Evolutionary conservation across 1,284 basidiomycete species (phyloP).

Genomic region (Phylloboletellus chloephorus): DNA sequence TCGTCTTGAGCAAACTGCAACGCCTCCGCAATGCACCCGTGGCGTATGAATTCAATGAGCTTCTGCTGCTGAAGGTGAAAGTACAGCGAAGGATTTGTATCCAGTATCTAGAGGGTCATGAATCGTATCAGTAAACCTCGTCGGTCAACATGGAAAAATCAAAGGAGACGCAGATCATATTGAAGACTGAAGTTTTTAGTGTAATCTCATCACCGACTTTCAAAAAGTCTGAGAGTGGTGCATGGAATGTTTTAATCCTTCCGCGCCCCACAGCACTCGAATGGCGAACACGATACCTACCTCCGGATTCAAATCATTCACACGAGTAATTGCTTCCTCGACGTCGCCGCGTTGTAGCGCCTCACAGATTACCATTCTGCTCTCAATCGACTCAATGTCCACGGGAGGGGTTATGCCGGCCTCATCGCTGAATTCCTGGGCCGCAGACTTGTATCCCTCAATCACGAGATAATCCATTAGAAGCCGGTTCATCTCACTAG

Average conservation of each 20-base stretch:
- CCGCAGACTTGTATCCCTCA: conserved; percentile 94
- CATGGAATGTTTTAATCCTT: conserved; percentile 93
- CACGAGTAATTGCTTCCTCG: conserved; percentile 87
- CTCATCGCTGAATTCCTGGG: conserved; percentile 90
- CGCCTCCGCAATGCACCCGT: conserved; percentile 74
- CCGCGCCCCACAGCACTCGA: conserved; percentile 21
- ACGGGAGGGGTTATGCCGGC: conserved; percentile 72
- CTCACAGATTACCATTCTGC: conserved; percentile 89
- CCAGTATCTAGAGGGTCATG: conserved; percentile 70
- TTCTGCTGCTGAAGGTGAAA: conserved; percentile 94
- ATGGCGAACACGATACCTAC: conserved; percentile 48
- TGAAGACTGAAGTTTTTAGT: conserved; percentile 88
- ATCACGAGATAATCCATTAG: conserved; percentile 98
- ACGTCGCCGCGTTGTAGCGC: conserved; percentile 93
- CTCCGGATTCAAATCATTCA: conserved; percentile 96
- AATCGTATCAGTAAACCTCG: conserved; percentile 17
- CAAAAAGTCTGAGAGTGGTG: conserved; percentile 91
- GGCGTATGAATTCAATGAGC: conserved; percentile 90
- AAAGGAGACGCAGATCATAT: conserved; percentile 55
- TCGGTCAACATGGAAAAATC: background rate
- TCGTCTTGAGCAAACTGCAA: conserved; percentile 89
- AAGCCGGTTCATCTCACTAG: conserved; percentile 87
- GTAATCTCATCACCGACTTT: conserved; percentile 69
- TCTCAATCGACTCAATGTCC: conserved; percentile 90
- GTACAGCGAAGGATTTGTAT: conserved; percentile 85